phyloP scores from a whole-genome alignment of 768 basidiomycete species.

The Boletus vinaceobasis region DNA sequence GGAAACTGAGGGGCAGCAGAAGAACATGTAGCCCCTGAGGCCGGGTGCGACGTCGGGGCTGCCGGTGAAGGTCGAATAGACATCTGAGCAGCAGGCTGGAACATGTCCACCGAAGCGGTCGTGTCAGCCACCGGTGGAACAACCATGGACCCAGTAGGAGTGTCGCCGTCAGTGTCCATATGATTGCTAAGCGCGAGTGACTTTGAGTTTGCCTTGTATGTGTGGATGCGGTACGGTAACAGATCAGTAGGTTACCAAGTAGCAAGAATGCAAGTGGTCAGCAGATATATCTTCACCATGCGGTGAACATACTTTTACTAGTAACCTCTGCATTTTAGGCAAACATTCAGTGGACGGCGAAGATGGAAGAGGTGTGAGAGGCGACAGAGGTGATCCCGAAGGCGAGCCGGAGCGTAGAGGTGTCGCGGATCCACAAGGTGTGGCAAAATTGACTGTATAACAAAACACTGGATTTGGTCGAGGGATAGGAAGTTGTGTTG shows the following conservation, averaged over 20 bases:
- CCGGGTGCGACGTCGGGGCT: conserved; percentile 2
- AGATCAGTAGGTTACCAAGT: not conserved
- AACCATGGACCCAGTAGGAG: not conserved
- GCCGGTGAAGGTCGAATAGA: not conserved
- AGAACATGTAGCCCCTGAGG: not conserved
- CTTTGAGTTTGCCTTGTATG: conserved; percentile 2
- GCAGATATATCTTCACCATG: not conserved
- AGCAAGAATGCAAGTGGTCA: not conserved
- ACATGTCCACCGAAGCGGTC: not conserved
- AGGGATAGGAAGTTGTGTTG: conserved; percentile 4
- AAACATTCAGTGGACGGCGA: conserved; percentile 34
- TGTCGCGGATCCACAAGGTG: conserved; percentile 16
- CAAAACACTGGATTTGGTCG: conserved; percentile 10
- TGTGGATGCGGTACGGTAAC: not conserved
- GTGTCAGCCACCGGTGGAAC: conserved; percentile 1
- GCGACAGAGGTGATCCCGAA: conserved; percentile 33
- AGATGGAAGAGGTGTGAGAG: conserved; percentile 50
- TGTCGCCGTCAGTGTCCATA: not conserved
- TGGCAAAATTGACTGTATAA: conserved; percentile 29
- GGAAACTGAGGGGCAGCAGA: not conserved
- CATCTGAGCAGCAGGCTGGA: not conserved
- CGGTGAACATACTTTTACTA: conserved; percentile 18
- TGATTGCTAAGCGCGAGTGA: not conserved
- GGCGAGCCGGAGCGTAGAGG: not conserved
- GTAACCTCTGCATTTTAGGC: conserved; percentile 10